Evolutionary conservation across 2,329 filamentous ascomycete species (phyloP).

Genomic region (Sordariomycetes sp.): DNA sequence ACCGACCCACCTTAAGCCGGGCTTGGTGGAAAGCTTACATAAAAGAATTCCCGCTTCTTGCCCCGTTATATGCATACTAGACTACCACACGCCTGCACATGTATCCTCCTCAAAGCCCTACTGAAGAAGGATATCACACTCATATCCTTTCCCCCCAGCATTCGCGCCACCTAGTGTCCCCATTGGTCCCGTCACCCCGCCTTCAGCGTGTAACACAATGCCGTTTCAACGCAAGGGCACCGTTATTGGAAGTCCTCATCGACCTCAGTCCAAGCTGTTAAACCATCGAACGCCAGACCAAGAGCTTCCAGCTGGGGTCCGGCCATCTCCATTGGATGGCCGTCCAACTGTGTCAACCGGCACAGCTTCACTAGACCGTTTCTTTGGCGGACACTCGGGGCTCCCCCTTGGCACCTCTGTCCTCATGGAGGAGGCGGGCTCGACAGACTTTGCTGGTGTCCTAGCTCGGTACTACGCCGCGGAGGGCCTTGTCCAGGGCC

Average conservation of each 20-base stretch:
- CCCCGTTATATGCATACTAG: not conserved
- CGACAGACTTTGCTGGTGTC: slow-evolving; percentile 84
- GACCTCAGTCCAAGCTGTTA: not conserved
- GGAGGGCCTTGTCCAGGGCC: slow-evolving; percentile 85
- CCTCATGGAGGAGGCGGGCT: slow-evolving; percentile 78
- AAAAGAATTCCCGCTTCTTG: not conserved
- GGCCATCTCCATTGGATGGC: slow-evolving; percentile 83
- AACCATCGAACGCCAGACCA: slow-evolving; percentile 7
- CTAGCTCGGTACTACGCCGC: slow-evolving; percentile 83
- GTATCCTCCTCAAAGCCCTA: not conserved
- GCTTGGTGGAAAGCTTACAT: not conserved
- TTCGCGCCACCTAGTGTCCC: not conserved
- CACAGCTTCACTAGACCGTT: slow-evolving; percentile 70
- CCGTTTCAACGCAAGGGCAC: slow-evolving; percentile 1
- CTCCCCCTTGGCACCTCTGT: slow-evolving; percentile 72
- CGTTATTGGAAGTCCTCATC: not conserved
- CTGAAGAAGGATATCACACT: not conserved
- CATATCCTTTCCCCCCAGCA: not conserved
- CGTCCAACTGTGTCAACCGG: slow-evolving; percentile 85
- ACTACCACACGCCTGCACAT: not conserved
- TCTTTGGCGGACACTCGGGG: slow-evolving; percentile 79
- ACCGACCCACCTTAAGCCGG: not conserved
- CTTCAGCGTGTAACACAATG: not conserved
- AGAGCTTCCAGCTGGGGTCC: slow-evolving; percentile 37
- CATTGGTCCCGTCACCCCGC: not conserved